Evolutionary conservation across 2,329 filamentous ascomycete genomes (phyloP), one percentile per base, ranked within the genome.

Genomic region (Botrytis tulipae): DNA sequence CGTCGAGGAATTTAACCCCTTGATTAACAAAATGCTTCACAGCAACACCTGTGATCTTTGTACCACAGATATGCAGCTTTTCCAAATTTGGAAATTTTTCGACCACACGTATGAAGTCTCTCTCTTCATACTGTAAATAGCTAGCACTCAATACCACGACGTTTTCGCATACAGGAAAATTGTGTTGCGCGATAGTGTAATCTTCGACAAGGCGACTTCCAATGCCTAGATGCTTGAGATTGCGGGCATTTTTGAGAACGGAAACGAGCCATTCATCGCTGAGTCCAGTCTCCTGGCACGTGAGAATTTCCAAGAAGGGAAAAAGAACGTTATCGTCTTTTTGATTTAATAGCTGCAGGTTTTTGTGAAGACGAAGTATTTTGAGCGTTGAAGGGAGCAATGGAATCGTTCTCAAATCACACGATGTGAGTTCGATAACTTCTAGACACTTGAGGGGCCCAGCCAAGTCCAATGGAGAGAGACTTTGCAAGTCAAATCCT

Each of bases 1-100:
- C 61, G 32, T 74, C 76, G 3, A 83, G 73, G 35, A 65, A 77
- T 29, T 76, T 74, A 16, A 82, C 65, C 12, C 80, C 80, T 42
- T 46, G 77, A 12, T 76, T 68, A 20, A 82, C 78, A 35, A 82
- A 77, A 8, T 76, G 60, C 72, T 79, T 81, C n/a, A 83, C 76
- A 29, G 80, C 78, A 32, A 81, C 78, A 10, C 82, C 82, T 1
- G 81, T 82, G 62, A 82, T 75, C 32, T 76, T 75, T 0, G 81
- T 80, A 6, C 42, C 18, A 4, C 75, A 75, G 1, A 82, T 66
- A 73, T 79, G 75, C 16, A 82, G 70, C 44, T 54, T 78, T 40
- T 75, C 74, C 7, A 82, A 66, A 40, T 76, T 79, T 14, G 78
- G 78, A 71, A 77, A 80, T 25, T 78, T 74, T 1, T 72, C 57